These are phyloP conservation scores for Colletotrichum lupini DNA, from an alignment of 2,329 filamentous ascomycete species.

Conservation along the genomic window DNA sequence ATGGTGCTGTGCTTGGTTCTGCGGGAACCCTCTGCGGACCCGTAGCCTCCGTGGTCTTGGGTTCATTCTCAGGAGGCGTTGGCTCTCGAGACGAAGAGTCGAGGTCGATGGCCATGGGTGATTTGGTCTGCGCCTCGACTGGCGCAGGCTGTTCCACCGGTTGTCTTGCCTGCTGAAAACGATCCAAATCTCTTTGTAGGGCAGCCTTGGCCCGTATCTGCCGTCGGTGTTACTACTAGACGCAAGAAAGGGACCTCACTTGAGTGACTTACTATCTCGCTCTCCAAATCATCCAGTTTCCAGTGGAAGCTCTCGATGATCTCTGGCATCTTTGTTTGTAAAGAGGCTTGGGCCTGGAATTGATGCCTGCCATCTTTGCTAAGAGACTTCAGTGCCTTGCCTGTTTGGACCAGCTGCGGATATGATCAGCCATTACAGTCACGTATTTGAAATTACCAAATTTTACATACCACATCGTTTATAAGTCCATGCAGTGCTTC, in stretches of 20 bases:
- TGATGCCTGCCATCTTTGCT: conserved; percentile 53
- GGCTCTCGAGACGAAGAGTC: conserved; percentile 46
- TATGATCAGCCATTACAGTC: conserved; percentile 20
- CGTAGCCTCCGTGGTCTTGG: conserved; percentile 6
- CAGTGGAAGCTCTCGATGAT: conserved; percentile 61
- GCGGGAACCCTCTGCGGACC: conserved; percentile 29
- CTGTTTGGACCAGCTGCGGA: conserved; percentile 66
- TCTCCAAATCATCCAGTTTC: conserved; percentile 67
- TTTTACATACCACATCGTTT: conserved; percentile 63
- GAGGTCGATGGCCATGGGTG: conserved; percentile 50
- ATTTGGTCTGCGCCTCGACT: conserved; percentile 48
- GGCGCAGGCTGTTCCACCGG: conserved; percentile 39
- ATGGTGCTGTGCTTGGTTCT: conserved; percentile 43
- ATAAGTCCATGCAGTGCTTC: conserved; percentile 64
- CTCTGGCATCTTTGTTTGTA: conserved; percentile 57
- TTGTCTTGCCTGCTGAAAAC: conserved; percentile 42
- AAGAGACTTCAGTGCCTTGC: conserved; percentile 64
- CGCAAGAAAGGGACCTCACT: background rate
- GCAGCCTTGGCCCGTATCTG: conserved; percentile 66
- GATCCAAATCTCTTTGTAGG: conserved; percentile 63
- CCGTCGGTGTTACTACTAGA: background rate
- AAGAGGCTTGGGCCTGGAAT: conserved; percentile 44
- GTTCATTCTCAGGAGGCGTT: conserved; percentile 13
- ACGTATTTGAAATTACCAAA: background rate
- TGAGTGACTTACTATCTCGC: conserved; percentile 61